Conservation (phyloP, 2,329 filamentous ascomycete species). For the Ascochyta pisi region DNA sequence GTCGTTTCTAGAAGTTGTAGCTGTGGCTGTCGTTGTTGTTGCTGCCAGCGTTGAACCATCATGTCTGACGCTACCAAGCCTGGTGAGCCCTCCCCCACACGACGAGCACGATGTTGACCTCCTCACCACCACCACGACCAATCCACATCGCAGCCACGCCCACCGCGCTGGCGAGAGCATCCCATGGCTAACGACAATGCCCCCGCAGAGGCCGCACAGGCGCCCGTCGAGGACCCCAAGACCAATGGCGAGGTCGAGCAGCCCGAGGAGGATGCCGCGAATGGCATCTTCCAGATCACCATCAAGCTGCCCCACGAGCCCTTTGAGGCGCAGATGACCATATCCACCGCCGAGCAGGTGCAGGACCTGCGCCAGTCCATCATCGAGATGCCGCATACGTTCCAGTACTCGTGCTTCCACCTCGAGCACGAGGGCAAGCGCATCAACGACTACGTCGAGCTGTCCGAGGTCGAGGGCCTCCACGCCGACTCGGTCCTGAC, state of each 20-base stretch:
- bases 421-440: constrained; percentile 87
- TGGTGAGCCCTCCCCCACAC: constrained; percentile 39
- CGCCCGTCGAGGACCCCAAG: constrained; percentile 32
- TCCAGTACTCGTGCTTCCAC: constrained; percentile 99
- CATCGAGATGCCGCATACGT: constrained; percentile 89
- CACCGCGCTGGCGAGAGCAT: neutral
- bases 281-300: constrained; percentile 70
- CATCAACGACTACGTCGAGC: constrained; percentile 93
- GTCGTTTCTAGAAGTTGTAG: constrained; percentile 19
- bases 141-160: no score
- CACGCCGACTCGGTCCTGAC: constrained; percentile 77
- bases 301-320: constrained; percentile 83
- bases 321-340: constrained; percentile 83
- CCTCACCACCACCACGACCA: no score
- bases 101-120: constrained; percentile 7
- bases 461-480: constrained; percentile 86
- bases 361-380: constrained; percentile 97
- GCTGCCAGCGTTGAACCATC: constrained; percentile 1
- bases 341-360: constrained; percentile 92
- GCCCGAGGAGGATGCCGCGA: constrained; percentile 35
- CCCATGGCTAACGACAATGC: constrained; percentile 33
- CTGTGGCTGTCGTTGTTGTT: neutral
- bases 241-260: constrained; percentile 30
- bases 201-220: constrained; percentile 34
- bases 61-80: constrained; percentile 47